Evolutionary conservation across 176 grass and related monocot species (phyloP).

Genomic region (Microstegium vimineum): DNA sequence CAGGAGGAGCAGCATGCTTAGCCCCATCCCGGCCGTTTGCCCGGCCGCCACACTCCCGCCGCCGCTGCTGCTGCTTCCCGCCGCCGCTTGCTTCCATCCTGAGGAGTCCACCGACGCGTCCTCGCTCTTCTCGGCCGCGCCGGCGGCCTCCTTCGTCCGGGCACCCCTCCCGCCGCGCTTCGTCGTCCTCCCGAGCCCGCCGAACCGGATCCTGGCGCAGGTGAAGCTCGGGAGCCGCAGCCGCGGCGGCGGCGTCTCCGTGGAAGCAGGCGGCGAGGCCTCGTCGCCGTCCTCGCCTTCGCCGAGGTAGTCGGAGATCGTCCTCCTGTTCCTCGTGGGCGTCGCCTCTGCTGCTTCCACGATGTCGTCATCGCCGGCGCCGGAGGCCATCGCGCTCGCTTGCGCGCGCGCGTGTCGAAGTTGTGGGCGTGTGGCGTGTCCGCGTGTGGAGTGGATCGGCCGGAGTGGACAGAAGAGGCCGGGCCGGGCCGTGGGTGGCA

Average conservation of each 20-base stretch:
- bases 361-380: not conserved
- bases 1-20: conserved; percentile 44
- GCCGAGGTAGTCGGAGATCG: conserved; percentile 33
- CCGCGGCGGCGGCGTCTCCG: conserved; percentile 11
- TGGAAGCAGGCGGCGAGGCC: not conserved
- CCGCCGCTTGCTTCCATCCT: conserved; percentile 3
- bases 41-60: not conserved
- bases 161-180: not conserved
- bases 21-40: conserved; percentile 34
- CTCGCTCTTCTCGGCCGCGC: conserved; percentile 9
- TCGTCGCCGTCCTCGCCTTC: conserved; percentile 32
- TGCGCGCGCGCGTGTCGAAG: not conserved
- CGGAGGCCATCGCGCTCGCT: conserved; percentile 19
- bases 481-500: not conserved
- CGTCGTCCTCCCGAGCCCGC: not conserved
- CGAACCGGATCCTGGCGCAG: conserved; percentile 31
- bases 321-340: conserved; percentile 2
- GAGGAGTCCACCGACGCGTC: not conserved
- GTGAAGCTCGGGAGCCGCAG: conserved; percentile 42
- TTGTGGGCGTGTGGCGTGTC: too few species aligned
- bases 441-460: too few species aligned
- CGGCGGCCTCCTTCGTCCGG: not conserved
- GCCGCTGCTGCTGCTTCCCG: not conserved
- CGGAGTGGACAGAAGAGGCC: not conserved
- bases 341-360: not conserved